phyloP scores from a whole-genome alignment of 768 basidiomycete genomes.

The Steccherinum ochraceum region DNA sequence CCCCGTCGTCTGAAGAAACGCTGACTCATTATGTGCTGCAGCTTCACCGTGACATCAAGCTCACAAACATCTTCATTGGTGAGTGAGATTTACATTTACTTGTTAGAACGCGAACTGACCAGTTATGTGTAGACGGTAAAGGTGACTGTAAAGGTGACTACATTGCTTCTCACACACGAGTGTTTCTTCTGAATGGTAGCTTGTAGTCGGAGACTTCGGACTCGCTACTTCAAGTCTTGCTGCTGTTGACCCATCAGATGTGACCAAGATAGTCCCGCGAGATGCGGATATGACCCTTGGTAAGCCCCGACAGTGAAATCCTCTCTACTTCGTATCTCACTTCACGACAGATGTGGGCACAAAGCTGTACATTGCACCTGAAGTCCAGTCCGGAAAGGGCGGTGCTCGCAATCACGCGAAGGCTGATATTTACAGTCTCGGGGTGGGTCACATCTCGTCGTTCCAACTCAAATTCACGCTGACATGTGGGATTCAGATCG shows the following conservation, averaged over 20 bases:
- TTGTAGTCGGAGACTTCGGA: constrained; percentile 85
- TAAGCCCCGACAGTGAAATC: no score
- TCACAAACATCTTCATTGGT: constrained; percentile 94
- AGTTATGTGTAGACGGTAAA: constrained; percentile 56
- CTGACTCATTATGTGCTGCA: constrained; percentile 15
- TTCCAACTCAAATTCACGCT: no score
- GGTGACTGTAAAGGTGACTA: constrained; percentile 72
- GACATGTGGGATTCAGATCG: no score
- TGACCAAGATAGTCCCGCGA: constrained; percentile 35
- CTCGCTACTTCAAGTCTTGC: constrained; percentile 79
- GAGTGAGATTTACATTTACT: constrained; percentile 17
- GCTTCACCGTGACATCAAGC: constrained; percentile 85
- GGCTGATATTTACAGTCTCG: constrained; percentile 93
- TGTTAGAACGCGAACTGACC: not conserved
- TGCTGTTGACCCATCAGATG: constrained; percentile 69
- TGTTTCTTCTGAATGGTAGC: not conserved
- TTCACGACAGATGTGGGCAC: constrained; percentile 91
- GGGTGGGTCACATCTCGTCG: constrained; percentile 51
- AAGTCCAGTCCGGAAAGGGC: constrained; percentile 57
- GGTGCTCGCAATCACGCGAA: constrained; percentile 76
- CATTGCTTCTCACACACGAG: not conserved
- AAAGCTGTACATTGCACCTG: constrained; percentile 87
- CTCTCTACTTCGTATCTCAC: no score
- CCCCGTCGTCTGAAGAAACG: not conserved
- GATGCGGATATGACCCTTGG: constrained; percentile 76